These are phyloP conservation scores for Cadophora malorum DNA, from an alignment of 2,329 filamentous ascomycete genomes.

Conservation along the genomic window DNA sequence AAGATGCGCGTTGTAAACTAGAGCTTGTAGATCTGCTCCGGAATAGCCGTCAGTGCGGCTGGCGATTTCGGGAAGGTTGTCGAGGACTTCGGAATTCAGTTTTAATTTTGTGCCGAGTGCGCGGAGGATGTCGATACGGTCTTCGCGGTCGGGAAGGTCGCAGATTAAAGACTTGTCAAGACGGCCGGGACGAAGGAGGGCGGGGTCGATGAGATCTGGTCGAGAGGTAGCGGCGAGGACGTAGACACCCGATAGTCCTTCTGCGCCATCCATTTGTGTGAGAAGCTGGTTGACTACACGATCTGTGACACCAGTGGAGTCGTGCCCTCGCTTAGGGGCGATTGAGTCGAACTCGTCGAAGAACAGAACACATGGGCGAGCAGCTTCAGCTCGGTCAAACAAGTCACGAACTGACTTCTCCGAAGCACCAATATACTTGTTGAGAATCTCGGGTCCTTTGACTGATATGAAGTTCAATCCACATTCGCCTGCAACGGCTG, in stretches of 20 bases:
- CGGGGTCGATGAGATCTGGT: conserved; percentile 94
- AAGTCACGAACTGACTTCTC: conserved; percentile 96
- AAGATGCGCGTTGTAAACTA: conserved; percentile 95
- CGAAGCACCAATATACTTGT: conserved; percentile 98
- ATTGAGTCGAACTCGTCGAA: conserved; percentile 99
- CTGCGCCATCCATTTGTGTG: conserved; percentile 98
- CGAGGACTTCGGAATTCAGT: conserved; percentile 67
- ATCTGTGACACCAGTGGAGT: conserved; percentile 97
- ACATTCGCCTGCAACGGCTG: conserved; percentile 96
- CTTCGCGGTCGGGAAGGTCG: conserved; percentile 80
- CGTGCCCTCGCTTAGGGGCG: conserved; percentile 94
- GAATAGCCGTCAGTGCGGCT: conserved; percentile 85
- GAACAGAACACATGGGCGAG: conserved; percentile 92
- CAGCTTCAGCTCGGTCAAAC: conserved; percentile 90
- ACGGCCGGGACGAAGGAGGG: conserved; percentile 86
- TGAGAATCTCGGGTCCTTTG: conserved; percentile 96
- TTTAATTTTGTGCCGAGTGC: conserved; percentile 84
- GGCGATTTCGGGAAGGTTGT: conserved; percentile 73
- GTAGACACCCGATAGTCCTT: conserved; percentile 93
- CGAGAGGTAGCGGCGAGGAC: conserved; percentile 93
- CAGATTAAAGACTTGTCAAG: conserved; percentile 93
- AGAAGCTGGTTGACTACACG: conserved; percentile 97
- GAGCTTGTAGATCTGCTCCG: conserved; percentile 90
- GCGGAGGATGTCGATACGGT: conserved; percentile 86
- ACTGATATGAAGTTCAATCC: conserved; percentile 98